Evolutionary conservation across 2,329 filamentous ascomycete genomes (phyloP).

Genomic region (Neonectria ditissima): DNA sequence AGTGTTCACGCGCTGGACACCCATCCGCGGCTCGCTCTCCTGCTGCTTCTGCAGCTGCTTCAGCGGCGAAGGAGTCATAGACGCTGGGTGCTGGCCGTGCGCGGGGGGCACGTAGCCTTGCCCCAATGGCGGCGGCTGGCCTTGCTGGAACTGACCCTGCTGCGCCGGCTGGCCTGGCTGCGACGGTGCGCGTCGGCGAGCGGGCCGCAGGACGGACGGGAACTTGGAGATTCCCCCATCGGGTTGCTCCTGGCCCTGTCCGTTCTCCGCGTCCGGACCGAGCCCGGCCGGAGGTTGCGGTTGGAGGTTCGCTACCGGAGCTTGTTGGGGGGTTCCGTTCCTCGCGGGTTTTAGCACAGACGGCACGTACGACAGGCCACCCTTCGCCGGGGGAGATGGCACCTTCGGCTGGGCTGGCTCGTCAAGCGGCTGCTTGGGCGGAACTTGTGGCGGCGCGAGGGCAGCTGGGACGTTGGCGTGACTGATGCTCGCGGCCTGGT

Average conservation of each 20-base stretch:
- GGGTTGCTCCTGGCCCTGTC: conserved; percentile 1
- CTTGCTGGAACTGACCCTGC: conserved; percentile 10
- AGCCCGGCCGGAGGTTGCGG: conserved; percentile 1
- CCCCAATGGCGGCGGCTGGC: conserved; percentile 15
- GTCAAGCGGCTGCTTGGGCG: conserved; percentile 33
- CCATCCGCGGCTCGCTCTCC: conserved; percentile 36
- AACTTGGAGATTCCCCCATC: conserved; percentile 11
- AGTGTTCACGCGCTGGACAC: conserved; percentile 40
- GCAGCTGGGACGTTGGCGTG: conserved; percentile 37
- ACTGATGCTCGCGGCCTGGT: conserved; percentile 33
- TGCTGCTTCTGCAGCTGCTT: conserved; percentile 31
- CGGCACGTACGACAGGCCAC: conserved; percentile 33
- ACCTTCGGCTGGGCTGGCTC: conserved; percentile 19
- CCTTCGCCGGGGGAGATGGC: conserved; percentile 20
- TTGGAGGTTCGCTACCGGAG: neutral
- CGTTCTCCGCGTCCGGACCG: neutral
- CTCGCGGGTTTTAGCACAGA: conserved; percentile 43
- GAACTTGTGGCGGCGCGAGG: conserved; percentile 39
- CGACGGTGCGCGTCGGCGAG: conserved; percentile 22
- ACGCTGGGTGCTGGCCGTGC: conserved; percentile 39
- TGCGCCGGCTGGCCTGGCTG: conserved; percentile 29
- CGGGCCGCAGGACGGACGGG: conserved; percentile 28
- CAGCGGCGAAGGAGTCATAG: conserved; percentile 42
- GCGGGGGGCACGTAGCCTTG: conserved; percentile 39
- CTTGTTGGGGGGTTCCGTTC: conserved; percentile 14